These are phyloP conservation scores for Fusarium transvaalense DNA, from an alignment of 2,329 filamentous ascomycete genomes.

Conservation along the genomic window DNA sequence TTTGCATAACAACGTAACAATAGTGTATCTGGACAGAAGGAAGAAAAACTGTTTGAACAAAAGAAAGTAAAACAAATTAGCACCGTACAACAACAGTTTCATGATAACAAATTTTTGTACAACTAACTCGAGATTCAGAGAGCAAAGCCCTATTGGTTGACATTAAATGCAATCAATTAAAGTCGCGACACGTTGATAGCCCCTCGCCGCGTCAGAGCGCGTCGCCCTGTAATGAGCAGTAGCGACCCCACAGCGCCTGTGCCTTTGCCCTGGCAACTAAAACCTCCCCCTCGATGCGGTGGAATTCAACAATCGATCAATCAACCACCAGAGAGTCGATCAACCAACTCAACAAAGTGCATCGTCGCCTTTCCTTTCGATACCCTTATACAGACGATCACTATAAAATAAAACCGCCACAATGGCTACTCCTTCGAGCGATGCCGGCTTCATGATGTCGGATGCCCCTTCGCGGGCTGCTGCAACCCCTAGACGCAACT, in stretches of 20 bases:
- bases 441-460: constrained; percentile 69
- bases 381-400: constrained; percentile 9
- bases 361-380: constrained; percentile 2
- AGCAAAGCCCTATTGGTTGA: no score
- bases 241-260: constrained; percentile 32
- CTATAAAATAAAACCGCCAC: constrained; percentile 1
- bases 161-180: constrained; percentile 56
- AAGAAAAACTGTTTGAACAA: no score
- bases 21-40: no score
- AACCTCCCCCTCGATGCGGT: constrained; percentile 36
- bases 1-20: no score
- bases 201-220: constrained; percentile 52
- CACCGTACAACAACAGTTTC: no score
- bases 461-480: constrained; percentile 62
- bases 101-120: no score
- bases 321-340: background rate
- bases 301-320: constrained; percentile 29
- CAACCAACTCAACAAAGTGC: constrained; percentile 1
- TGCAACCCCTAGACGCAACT: constrained; percentile 59
- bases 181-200: constrained; percentile 50
- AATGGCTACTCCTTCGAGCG: constrained; percentile 66
- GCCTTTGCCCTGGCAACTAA: constrained; percentile 42
- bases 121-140: no score
- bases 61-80: no score
- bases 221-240: constrained; percentile 30